Evolutionary conservation across 768 basidiomycete genomes (phyloP).

Genomic region (Auricularia heimuer): DNA sequence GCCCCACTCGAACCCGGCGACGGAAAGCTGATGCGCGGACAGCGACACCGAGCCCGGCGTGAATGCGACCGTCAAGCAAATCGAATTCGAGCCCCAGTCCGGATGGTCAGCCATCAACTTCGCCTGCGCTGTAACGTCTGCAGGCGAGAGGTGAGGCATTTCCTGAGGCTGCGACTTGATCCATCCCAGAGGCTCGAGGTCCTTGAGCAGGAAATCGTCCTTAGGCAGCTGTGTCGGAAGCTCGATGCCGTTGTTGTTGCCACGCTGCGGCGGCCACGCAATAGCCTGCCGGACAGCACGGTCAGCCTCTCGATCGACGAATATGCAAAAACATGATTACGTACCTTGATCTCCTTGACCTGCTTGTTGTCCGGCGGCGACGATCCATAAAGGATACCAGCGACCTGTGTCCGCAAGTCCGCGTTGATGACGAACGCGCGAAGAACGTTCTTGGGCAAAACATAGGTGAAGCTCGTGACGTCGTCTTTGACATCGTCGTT

Average conservation of each 20-base stretch:
- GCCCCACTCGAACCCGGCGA: conserved; percentile 97
- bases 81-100: conserved; percentile 88
- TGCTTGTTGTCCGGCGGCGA: conserved; percentile 95
- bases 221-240: conserved; percentile 82
- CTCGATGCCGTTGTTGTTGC: conserved; percentile 90
- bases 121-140: conserved; percentile 88
- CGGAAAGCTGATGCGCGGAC: conserved; percentile 81
- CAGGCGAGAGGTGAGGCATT: conserved; percentile 83
- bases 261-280: conserved; percentile 96
- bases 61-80: conserved; percentile 91
- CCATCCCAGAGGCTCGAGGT: conserved; percentile 92
- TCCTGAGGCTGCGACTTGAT: conserved; percentile 95
- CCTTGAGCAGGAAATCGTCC: conserved; percentile 91
- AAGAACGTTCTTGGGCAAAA: conserved; percentile 93
- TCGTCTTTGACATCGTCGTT: conserved; percentile 99
- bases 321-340: conserved; percentile 6
- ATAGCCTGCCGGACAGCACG: conserved; percentile 43
- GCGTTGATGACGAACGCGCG: conserved; percentile 88
- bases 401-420: conserved; percentile 93
- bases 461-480: conserved; percentile 87
- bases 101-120: conserved; percentile 96
- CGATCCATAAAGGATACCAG: conserved; percentile 84
- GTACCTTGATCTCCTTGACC: conserved; percentile 92
- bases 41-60: conserved; percentile 96
- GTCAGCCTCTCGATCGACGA: conserved; percentile 1